These are phyloP conservation scores for Scorias spongiosa DNA, from an alignment of 2,329 filamentous ascomycete species.

Conservation along the genomic window DNA sequence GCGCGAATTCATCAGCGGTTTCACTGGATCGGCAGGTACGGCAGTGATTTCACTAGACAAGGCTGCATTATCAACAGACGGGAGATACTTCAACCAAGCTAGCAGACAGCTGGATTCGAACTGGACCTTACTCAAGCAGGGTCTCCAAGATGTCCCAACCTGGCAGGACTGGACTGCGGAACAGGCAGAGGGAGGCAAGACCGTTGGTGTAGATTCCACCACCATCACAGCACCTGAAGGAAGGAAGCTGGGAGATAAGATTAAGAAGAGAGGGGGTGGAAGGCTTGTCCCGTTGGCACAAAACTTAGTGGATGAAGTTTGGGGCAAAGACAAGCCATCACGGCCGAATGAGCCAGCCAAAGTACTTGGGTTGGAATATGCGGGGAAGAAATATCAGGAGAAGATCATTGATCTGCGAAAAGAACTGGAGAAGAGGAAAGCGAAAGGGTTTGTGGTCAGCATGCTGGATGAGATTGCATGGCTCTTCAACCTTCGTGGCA, in stretches of 20 bases:
- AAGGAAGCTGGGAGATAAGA: constrained; percentile 66
- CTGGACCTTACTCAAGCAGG: constrained; percentile 85
- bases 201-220: constrained; percentile 79
- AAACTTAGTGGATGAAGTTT: constrained; percentile 86
- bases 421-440: constrained; percentile 81
- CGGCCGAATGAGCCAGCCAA: constrained; percentile 63
- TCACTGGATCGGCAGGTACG: constrained; percentile 87
- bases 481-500: constrained; percentile 95
- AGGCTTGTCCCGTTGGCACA: constrained; percentile 59
- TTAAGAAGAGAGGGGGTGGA: constrained; percentile 71
- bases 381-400: constrained; percentile 66
- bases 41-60: constrained; percentile 76
- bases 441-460: constrained; percentile 73
- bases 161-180: constrained; percentile 94
- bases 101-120: constrained; percentile 78
- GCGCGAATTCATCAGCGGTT: constrained; percentile 82
- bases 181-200: constrained; percentile 69
- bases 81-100: constrained; percentile 96
- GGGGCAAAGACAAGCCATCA: constrained; percentile 58
- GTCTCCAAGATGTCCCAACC: constrained; percentile 81
- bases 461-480: constrained; percentile 95
- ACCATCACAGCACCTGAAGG: constrained; percentile 61
- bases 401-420: constrained; percentile 83
- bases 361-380: constrained; percentile 54
- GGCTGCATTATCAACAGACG: constrained; percentile 84